Evolutionary conservation across 2,329 filamentous ascomycete species (phyloP), one percentile per base, ranked within the genome.

Genomic region (Aaosphaeria pasadenensis): DNA sequence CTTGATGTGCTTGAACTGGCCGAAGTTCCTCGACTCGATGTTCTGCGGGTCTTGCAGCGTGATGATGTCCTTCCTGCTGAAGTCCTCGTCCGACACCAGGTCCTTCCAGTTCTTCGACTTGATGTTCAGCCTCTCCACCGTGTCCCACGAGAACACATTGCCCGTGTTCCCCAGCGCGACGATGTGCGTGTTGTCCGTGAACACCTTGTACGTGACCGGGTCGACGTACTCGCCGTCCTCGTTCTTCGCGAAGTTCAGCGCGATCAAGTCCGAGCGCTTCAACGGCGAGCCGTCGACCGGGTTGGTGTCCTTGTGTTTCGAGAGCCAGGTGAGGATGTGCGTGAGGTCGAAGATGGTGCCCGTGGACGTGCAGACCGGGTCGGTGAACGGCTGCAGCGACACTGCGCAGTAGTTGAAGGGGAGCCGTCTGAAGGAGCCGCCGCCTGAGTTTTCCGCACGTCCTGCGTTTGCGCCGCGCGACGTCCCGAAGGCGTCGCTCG

Each of bases 371-470:
- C 94, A 99, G 33, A 99, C 94, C 5, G 94, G 91, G 64, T 96
- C 89, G 64, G 86, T 84, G 76, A 96, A 99, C 6, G 95, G 95
- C 67, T 97, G 94, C 32, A 99, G 85, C 51, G 89, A 95, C 36
- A 95, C 86, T 53, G 94, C 90, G 81, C 94, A 99, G 75, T 94
- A 97, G 78, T 96, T 97, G 82, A 95, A 99, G 30, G 95, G 94
- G 1, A 99, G 82, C 41, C 90, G 87, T 64, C 87, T 89, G 77
- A 97, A 97, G 33, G 9, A n/a, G 35, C 82, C 81, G 55, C 83
- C 81, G 2, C 75, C 72, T 42, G 71, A 71, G 24, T 70, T 79
- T 69, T 70, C 75, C 55, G 62, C 79, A 71, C 74, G 85, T 68
- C 66, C 80, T 69, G 77, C 75, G 44, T 85, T 85, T 48, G 87